These are phyloP conservation scores for Medicago ruthenica DNA, from an alignment of 306 rosid genomes.

Conservation along the genomic window DNA sequence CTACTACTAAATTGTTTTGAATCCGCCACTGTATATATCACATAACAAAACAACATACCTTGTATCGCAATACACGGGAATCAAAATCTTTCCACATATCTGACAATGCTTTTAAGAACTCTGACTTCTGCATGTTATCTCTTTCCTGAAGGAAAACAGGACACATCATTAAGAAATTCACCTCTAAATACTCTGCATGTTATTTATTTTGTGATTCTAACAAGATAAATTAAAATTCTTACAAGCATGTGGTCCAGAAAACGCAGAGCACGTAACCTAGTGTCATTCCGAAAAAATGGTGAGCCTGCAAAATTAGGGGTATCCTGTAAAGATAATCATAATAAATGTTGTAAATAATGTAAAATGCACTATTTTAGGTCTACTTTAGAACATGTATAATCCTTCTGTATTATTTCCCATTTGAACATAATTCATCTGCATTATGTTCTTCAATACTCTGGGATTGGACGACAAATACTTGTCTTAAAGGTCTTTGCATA, in stretches of 20 bases:
- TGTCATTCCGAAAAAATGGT: conserved; percentile 87
- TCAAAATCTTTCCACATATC: conserved; percentile 99
- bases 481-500: neutral
- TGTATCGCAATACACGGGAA: conserved; percentile 92
- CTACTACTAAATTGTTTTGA: neutral
- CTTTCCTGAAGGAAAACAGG: conserved; percentile 76
- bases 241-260: conserved; percentile 99
- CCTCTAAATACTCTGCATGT: conserved; percentile 34
- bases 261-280: conserved; percentile 98
- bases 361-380: neutral
- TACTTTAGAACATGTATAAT: neutral
- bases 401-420: conserved; percentile 16
- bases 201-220: conserved; percentile 29
- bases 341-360: conserved; percentile 7
- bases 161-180: conserved; percentile 31
- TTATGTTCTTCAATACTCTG: neutral
- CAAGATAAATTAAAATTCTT: conserved; percentile 55
- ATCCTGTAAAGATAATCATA: conserved; percentile 19
- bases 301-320: conserved; percentile 69
- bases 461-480: neutral
- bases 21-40: neutral
- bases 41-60: conserved; percentile 63
- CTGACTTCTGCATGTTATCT: conserved; percentile 99
- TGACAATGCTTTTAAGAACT: conserved; percentile 90
- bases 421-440: neutral